Evolutionary conservation across 306 rosid species (phyloP).

Genomic region (Corylus americana): DNA sequence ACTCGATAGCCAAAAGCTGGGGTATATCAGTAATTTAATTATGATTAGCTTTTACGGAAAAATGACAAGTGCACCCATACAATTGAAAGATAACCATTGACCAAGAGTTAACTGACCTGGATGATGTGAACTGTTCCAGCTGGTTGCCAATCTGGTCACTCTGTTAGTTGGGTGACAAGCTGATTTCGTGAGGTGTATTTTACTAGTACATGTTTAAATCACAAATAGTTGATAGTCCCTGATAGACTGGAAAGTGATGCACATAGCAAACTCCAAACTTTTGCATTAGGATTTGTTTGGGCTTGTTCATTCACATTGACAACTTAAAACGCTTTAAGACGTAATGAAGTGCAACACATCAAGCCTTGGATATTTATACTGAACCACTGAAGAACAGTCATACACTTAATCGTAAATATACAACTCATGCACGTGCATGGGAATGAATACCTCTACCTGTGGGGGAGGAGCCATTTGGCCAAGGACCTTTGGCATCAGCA

Average conservation of each 20-base stretch:
- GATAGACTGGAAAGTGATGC: neutral
- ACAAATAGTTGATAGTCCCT: neutral
- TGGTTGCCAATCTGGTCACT: neutral
- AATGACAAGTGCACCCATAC: neutral
- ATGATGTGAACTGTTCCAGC: neutral
- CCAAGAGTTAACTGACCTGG: neutral
- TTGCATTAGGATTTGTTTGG: neutral
- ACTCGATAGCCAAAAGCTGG: neutral
- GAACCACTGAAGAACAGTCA: neutral
- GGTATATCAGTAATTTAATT: neutral
- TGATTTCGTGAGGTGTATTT: neutral
- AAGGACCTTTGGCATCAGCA: neutral
- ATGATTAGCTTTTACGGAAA: neutral
- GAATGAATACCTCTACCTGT: neutral
- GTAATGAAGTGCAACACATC: neutral
- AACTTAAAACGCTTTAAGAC: neutral
- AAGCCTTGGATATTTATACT: neutral
- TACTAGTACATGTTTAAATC: neutral
- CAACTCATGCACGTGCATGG: neutral
- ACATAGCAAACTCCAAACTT: neutral
- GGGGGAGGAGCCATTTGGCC: neutral
- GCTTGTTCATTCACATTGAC: neutral
- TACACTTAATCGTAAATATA: neutral
- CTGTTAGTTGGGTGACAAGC: neutral
- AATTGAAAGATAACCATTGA: neutral